Base-by-base conservation (phyloP, 768 basidiomycete species). In the Xerocomellus intermedius region DNA sequence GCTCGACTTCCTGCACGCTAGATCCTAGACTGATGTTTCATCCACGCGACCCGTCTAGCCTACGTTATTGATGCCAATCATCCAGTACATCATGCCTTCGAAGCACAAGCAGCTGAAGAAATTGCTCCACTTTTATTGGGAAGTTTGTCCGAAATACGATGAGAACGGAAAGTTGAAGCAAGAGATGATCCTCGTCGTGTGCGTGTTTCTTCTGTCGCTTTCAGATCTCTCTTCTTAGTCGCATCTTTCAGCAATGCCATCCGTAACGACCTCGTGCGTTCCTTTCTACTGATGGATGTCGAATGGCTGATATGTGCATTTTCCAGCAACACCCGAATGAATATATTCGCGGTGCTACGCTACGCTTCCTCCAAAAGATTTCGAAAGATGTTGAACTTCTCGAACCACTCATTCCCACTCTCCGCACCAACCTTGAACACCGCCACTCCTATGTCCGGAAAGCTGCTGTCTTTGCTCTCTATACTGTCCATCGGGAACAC, bases 101-200 rank as follows among this genome's bases (percentile, higher is more conserved):
- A 86, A 87, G 69, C 94, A 91, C 77, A 98, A 99, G 78, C 86
- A 87, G 56, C 83, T 98, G 69, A 98, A 99, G 85, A 99, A 98
- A 77, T 75, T 97, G 59, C 77, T 98, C 36, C 93, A 94, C 72
- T 94, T 93, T 69, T 94, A 95, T 71, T 94, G 91, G 91, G 92
- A 98, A 75, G 89, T 98, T 21, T 98, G 95, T 74, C 96, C 96
- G 9, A 98, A 98, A 73, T 87, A 95, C 59, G 96, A 98, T 64
- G 96, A 98, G 65, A 87, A 84, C 60, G 96, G 96, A 47, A 98
- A 98, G 75, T 75, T 98, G 62, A 98, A 96, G 81, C 97, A 98
- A 75, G 96, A 99, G 77, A 98, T 98, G 96, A 98, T 98, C 68
- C 83, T 98, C 49, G 96, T 98, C 32, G 94, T 95, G 93, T 95